Evolutionary conservation across 495 filamentous ascomycete genomes (phyloP).

Genomic region (Talaromyces ruber): DNA sequence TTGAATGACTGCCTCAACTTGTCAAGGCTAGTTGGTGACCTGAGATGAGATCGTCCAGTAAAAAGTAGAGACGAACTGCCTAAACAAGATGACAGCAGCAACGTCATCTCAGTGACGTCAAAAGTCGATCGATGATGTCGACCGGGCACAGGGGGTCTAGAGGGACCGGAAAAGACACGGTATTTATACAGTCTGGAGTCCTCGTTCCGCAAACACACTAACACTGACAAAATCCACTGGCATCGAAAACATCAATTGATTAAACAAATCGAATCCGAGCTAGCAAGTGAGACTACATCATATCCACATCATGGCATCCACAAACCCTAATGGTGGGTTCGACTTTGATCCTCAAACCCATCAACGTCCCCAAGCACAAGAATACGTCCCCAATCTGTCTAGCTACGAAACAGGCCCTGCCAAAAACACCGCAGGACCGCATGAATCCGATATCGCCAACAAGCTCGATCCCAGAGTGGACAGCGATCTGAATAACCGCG

Average conservation of each 20-base stretch:
- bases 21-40: neutral
- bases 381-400: conserved; percentile 9
- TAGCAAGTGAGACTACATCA: too few relatives aligned
- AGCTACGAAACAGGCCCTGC: conserved; percentile 22
- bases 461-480: conserved; percentile 43
- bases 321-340: neutral
- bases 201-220: neutral
- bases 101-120: neutral
- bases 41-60: neutral
- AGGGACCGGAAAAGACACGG: neutral
- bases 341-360: neutral
- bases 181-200: neutral
- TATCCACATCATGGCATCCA: neutral
- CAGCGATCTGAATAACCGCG: conserved; percentile 17
- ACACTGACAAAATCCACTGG: neutral
- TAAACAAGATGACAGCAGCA: neutral
- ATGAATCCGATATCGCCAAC: conserved; percentile 37
- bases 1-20: neutral
- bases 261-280: too few relatives aligned
- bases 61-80: neutral
- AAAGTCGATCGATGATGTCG: neutral
- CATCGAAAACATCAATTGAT: neutral
- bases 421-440: conserved; percentile 27
- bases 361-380: neutral
- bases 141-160: neutral